Evolutionary conservation across 768 basidiomycete species (phyloP), one percentile per base, ranked within the genome.

Genomic region (Rhodocollybia butyracea): DNA sequence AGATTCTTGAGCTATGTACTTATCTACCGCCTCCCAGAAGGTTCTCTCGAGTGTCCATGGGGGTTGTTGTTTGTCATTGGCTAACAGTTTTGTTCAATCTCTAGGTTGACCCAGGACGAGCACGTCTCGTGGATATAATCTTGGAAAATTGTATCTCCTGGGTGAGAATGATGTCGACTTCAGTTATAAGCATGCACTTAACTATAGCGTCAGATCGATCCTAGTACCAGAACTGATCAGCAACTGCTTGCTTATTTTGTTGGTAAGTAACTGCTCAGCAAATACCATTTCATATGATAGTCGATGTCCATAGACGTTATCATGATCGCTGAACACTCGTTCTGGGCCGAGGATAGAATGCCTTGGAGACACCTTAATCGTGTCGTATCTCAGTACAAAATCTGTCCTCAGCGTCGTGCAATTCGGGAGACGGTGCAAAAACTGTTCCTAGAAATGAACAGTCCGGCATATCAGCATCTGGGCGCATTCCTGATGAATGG

Each of bases 311-410:
- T 21, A 50, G 47, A 50, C 47, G 47, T 50, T 15, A 8, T 50
- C 4, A 50, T 50, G 47, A 50, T 50, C 34, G 47, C 47, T 10
- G 47, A 50, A 34, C 29, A 34, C 47, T 30, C 29, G 15, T 50
- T 50, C 26, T 50, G 47, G 47, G 8, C 21, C 27, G 15, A 21
- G n/a, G 47, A 34, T 27, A 5, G 26, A 5, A 5, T 5, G 19
- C 47, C 47, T 31, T 50, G 47, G 47, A 19, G 27, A 6, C 29
- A 50, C 26, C 5, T 50, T 36, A 22, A 31, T 30, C 27, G 5
- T 30, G 34, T 50, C 10, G 27, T 30, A 15, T 5, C 24, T 6
- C 5, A 30, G 7, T 46, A 46, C 21, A 24, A 24, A 8, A 26
- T 5, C 15, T 46, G 24, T 26, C 22, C 24, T 11, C 45, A 46